phyloP scores from a whole-genome alignment of 345 rosid species.

The Aegle marmelos region DNA sequence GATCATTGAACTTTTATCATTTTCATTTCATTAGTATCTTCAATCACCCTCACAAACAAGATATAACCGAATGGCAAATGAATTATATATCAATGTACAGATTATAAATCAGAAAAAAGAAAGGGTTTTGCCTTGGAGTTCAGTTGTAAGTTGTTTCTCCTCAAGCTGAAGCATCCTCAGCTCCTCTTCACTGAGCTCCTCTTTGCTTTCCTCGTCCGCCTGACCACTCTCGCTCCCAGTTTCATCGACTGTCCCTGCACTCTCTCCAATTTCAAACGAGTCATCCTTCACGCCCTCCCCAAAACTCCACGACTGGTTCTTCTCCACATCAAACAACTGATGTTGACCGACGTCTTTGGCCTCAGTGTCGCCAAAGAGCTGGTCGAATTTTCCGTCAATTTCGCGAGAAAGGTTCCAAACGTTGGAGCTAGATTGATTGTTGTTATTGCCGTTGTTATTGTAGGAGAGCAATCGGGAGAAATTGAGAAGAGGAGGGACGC shows the following conservation, averaged over 20 bases:
- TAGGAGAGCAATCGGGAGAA: conserved; percentile 39
- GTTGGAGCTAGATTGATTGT: conserved; percentile 9
- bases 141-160: conserved; percentile 55
- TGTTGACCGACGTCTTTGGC: conserved; percentile 22
- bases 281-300: conserved; percentile 38
- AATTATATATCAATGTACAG: background rate
- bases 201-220: conserved; percentile 22
- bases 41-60: background rate
- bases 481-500: conserved; percentile 25
- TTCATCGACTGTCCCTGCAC: conserved; percentile 16
- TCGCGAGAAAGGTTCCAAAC: conserved; percentile 56
- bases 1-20: background rate
- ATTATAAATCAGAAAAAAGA: background rate
- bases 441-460: conserved; percentile 23
- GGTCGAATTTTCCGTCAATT: conserved; percentile 36
- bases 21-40: background rate
- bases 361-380: conserved; percentile 41
- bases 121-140: conserved; percentile 51
- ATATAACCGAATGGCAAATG: no score
- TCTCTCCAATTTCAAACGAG: conserved; percentile 41
- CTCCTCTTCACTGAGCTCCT: conserved; percentile 32
- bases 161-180: conserved; percentile 43
- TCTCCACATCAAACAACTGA: conserved; percentile 34
- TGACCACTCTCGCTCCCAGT: conserved; percentile 4
- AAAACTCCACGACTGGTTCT: conserved; percentile 44